phyloP scores from a whole-genome alignment of 176 grass and related monocot species.

The Musa troglodytarum region DNA sequence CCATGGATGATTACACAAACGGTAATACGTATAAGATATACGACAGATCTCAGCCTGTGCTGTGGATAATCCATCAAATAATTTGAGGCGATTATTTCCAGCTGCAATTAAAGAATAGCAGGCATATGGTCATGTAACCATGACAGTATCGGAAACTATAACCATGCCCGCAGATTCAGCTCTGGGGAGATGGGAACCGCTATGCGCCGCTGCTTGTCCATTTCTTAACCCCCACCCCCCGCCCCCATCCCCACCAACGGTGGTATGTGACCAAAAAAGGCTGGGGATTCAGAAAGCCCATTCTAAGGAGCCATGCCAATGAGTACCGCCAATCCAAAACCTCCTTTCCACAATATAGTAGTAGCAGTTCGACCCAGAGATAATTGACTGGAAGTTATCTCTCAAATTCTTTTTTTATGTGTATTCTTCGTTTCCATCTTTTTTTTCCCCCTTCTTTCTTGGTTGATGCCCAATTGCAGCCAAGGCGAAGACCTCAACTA shows the following conservation, averaged over 20 bases:
- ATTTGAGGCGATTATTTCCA: not conserved
- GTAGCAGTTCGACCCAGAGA: not conserved
- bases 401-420: not conserved
- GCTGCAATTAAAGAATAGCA: not conserved
- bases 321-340: not conserved
- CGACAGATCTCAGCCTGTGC: not conserved
- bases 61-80: not conserved
- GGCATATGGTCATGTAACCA: too few relatives aligned
- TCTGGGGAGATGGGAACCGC: not conserved
- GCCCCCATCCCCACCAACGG: not conserved
- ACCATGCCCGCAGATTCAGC: not conserved
- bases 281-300: not conserved
- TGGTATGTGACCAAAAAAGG: not conserved
- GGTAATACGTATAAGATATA: too few relatives aligned
- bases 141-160: not conserved
- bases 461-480: not conserved
- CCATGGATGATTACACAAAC: too few relatives aligned
- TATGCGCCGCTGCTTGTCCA: too few relatives aligned
- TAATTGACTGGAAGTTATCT: not conserved
- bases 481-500: not conserved
- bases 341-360: not conserved
- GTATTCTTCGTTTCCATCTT: not conserved
- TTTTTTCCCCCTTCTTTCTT: not conserved
- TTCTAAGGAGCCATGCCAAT: not conserved
- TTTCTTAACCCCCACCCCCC: not conserved